Conservation (phyloP, 2,329 filamentous ascomycete species). For the Ceratocystis huliohia region DNA sequence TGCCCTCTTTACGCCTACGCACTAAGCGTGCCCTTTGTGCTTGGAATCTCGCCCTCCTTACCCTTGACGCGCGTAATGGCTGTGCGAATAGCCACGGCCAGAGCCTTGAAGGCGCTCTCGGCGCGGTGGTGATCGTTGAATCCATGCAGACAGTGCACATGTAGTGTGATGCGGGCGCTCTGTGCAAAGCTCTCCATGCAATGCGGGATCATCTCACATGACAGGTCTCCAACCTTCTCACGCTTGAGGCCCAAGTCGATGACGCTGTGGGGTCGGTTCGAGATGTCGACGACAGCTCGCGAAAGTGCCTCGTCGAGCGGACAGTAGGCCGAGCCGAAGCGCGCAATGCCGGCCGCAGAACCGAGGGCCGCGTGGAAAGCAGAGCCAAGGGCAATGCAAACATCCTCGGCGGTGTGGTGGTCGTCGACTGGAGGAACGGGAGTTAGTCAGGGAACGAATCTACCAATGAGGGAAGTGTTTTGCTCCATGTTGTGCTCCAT, state of each 20-base stretch:
- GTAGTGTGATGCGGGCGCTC: constrained; percentile 78
- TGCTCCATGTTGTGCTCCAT: not conserved
- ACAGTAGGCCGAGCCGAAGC: constrained; percentile 84
- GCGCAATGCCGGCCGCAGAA: constrained; percentile 64
- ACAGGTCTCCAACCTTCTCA: constrained; percentile 88
- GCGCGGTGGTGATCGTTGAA: constrained; percentile 93
- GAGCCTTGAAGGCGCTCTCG: constrained; percentile 92
- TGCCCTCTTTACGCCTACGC: constrained; percentile 29
- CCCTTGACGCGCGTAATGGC: constrained; percentile 65
- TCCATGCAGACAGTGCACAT: constrained; percentile 83
- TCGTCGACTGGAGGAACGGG: constrained; percentile 61
- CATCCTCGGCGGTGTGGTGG: constrained; percentile 95
- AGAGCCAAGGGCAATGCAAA: constrained; percentile 76
- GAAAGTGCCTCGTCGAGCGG: constrained; percentile 93
- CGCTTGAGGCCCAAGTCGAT: constrained; percentile 73
- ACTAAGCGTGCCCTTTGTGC: constrained; percentile 83
- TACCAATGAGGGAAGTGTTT: not conserved
- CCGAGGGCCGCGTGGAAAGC: constrained; percentile 75
- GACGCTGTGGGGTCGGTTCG: constrained; percentile 77
- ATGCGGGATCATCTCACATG: constrained; percentile 94
- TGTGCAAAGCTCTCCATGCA: constrained; percentile 90
- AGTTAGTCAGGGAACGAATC: not conserved
- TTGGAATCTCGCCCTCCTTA: constrained; percentile 83
- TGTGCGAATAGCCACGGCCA: constrained; percentile 71
- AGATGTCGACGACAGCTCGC: constrained; percentile 86